These are phyloP conservation scores for Magnaporthiopsis incrustans DNA, from an alignment of 2,329 filamentous ascomycete genomes.

Conservation along the genomic window DNA sequence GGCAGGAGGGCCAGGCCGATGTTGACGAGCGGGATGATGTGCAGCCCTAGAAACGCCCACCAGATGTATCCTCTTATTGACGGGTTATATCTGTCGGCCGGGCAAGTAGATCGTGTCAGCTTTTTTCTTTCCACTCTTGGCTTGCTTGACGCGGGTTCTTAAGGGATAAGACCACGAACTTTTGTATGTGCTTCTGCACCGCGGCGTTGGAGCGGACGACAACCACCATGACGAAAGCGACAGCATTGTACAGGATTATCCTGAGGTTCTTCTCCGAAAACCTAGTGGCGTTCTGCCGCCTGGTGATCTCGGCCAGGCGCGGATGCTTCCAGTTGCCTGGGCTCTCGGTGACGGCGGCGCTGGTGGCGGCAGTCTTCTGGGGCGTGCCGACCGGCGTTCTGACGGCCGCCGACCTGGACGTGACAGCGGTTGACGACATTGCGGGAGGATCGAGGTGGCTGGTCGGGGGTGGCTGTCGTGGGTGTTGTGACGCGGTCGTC, in stretches of 20 bases:
- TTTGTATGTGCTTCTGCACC: slow-evolving; percentile 4
- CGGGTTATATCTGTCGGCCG: background rate
- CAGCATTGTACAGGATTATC: slow-evolving; percentile 60
- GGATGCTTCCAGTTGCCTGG: slow-evolving; percentile 89
- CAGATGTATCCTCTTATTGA: slow-evolving; percentile 19
- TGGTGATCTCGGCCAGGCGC: slow-evolving; percentile 76
- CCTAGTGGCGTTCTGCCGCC: slow-evolving; percentile 66
- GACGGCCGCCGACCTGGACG: background rate
- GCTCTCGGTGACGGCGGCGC: slow-evolving; percentile 34
- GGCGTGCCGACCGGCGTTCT: slow-evolving; percentile 7
- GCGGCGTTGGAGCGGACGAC: slow-evolving; percentile 3
- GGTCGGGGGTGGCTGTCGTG: background rate
- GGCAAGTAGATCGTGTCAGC: background rate
- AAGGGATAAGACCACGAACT: background rate
- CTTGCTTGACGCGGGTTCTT: too few relatives aligned
- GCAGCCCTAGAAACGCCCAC: slow-evolving; percentile 38
- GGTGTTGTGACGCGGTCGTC: background rate
- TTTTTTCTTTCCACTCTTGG: too few relatives aligned
- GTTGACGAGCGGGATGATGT: slow-evolving; percentile 59
- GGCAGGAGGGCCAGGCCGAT: slow-evolving; percentile 64
- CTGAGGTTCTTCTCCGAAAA: slow-evolving; percentile 73
- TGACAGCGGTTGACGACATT: slow-evolving; percentile 8
- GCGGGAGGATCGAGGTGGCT: background rate
- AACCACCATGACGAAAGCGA: slow-evolving; percentile 22
- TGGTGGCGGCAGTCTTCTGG: slow-evolving; percentile 1